Evolutionary conservation across 345 rosid species (phyloP).

Genomic region (Nephelium lappaceum): DNA sequence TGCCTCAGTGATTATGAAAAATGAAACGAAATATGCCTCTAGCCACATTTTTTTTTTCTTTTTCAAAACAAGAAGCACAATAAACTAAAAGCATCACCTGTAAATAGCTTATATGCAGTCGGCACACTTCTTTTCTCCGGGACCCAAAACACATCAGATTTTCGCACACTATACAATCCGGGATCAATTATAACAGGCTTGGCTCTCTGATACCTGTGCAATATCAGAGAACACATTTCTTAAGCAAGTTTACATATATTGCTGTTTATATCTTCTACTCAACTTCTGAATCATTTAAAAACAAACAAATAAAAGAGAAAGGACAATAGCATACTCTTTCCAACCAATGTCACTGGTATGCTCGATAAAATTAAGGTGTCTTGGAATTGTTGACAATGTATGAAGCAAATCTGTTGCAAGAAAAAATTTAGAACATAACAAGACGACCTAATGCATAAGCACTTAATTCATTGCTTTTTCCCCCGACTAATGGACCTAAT

Average conservation of each 20-base stretch:
- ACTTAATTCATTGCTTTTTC: not conserved
- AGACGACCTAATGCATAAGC: not conserved
- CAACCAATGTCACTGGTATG: conserved; percentile 88
- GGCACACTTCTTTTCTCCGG: conserved; percentile 57
- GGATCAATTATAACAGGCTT: conserved; percentile 75
- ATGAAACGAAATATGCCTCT: not conserved
- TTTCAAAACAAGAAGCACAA: not conserved
- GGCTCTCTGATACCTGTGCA: conserved; percentile 62
- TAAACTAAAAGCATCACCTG: conserved; percentile 41
- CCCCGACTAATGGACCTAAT: not conserved
- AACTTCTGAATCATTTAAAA: not conserved
- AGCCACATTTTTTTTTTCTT: not conserved
- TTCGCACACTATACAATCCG: conserved; percentile 52
- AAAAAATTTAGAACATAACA: conserved; percentile 5
- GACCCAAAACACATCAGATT: conserved; percentile 68
- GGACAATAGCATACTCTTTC: conserved; percentile 66
- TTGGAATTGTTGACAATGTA: conserved; percentile 57
- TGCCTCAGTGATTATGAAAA: not conserved
- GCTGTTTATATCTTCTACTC: not conserved
- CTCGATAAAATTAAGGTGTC: conserved; percentile 74
- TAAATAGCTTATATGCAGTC: conserved; percentile 61
- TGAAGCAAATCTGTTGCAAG: conserved; percentile 63
- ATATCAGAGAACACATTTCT: conserved; percentile 17
- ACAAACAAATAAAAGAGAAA: not conserved
- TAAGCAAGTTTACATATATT: conserved; percentile 3